Evolutionary conservation across 2,329 filamentous ascomycete species (phyloP), one percentile per base, ranked within the genome.

Genomic region (Exophiala xenobiotica): DNA sequence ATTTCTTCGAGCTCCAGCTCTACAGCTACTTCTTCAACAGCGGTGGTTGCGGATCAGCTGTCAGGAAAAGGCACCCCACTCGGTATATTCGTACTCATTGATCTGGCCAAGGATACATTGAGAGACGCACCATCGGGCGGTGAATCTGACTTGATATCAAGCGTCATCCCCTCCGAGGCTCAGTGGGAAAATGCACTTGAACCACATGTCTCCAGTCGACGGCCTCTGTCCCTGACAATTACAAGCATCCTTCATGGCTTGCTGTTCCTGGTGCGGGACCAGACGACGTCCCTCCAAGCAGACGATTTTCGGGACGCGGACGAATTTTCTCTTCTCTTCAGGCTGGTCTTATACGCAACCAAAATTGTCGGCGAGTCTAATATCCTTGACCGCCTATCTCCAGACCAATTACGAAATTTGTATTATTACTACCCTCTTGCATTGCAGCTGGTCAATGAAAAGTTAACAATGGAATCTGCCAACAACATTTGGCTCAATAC

Each of bases 241-340:
- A 88, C 86, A 2, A 91, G 84, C 63, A 78, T 78, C 19, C 73
- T 96, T 5, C 83, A 81, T 0, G 89, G 89, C 3, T 81, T 82
- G 1, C 79, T 87, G 4, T 83, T 86, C 58, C 70, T 96, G 2
- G 75, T 86, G 0, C 65, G 71, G 8, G 59, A 59, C 33, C 56
- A 65, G 3, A 19, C 69, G 58, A 51, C 64, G 46, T 51, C 65
- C 16, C 43, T 55, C 33, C 51, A 63, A 14, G 19, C 39, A 26
- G 29, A 22, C 5, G 53, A 63, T 61, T 38, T 69, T 19, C 56
- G 67, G 78, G 90, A 96, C 64, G 73, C 78, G 3, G 79, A 81
- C 57, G 87, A 87, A 0, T 81, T 84, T 24, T 89, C 89, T 1
- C 75, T 87, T 47, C 82, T 89, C 1, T 80, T 88, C 11, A 79